These are phyloP conservation scores for Ceratocystis colombiana DNA, from an alignment of 2,329 filamentous ascomycete species.

Conservation along the genomic window DNA sequence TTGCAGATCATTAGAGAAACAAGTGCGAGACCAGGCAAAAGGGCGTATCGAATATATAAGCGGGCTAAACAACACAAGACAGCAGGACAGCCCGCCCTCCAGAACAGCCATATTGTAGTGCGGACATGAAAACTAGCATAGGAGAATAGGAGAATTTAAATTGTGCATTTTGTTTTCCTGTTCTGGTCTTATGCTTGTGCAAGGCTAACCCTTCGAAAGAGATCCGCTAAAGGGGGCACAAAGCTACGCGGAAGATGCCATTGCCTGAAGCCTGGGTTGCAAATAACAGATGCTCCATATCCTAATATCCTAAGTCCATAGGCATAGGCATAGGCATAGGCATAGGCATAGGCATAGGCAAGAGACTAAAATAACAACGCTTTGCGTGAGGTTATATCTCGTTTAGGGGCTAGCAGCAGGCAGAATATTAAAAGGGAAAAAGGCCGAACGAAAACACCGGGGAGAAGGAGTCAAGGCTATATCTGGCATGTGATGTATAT, in stretches of 20 bases:
- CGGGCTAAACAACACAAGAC: neutral
- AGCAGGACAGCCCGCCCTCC: neutral
- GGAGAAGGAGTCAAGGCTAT: neutral
- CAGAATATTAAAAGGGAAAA: neutral
- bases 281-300: too few species aligned
- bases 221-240: too few species aligned
- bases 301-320: too few species aligned
- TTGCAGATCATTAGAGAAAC: slow-evolving; percentile 5
- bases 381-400: neutral
- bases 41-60: too few species aligned
- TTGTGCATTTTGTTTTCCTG: too few species aligned
- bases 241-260: too few species aligned
- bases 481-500: neutral
- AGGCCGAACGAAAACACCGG: neutral
- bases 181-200: too few species aligned
- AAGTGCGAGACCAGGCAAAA: neutral
- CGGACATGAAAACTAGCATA: slow-evolving; percentile 1
- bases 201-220: too few species aligned
- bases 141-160: neutral
- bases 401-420: neutral
- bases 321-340: too few species aligned
- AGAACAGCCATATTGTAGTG: neutral
- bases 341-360: too few species aligned
- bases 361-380: neutral
- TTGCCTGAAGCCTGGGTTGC: too few species aligned